These are phyloP conservation scores for Populus pruinosa DNA, from an alignment of 345 rosid species.

Conservation along the genomic window DNA sequence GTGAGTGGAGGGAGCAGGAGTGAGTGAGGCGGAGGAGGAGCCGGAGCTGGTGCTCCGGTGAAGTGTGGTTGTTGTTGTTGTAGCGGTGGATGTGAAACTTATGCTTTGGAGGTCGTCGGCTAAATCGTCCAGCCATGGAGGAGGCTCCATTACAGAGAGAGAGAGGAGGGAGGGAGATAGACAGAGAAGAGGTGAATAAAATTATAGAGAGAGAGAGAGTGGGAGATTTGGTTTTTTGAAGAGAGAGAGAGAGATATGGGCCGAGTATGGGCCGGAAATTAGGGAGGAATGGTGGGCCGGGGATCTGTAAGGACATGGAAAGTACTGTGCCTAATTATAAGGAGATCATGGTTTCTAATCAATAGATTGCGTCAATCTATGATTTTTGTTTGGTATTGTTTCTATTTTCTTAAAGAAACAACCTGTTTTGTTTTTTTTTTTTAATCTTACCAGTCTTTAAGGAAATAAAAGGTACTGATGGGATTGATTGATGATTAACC, in stretches of 20 bases:
- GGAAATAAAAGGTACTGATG: background rate
- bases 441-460: no score
- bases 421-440: no score
- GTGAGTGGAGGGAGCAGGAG: conserved; percentile 45
- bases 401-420: background rate
- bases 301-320: background rate
- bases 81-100: conserved; percentile 72
- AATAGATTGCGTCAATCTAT: background rate
- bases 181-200: background rate
- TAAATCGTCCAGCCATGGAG: conserved; percentile 44
- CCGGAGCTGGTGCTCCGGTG: conserved; percentile 76
- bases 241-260: background rate
- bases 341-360: conserved; percentile 3
- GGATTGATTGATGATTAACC: background rate
- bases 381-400: background rate
- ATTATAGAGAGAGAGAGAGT: no score
- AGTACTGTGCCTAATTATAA: background rate
- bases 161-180: background rate
- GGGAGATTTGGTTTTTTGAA: conserved; percentile 6
- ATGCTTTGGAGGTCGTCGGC: conserved; percentile 88
- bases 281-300: background rate
- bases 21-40: conserved; percentile 64
- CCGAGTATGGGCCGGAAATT: background rate
- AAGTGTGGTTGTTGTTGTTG: conserved; percentile 53
- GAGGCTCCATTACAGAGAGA: conserved; percentile 12